Base-by-base conservation (phyloP, 495 filamentous ascomycete genomes). In the Penicillium coprophilum region DNA sequence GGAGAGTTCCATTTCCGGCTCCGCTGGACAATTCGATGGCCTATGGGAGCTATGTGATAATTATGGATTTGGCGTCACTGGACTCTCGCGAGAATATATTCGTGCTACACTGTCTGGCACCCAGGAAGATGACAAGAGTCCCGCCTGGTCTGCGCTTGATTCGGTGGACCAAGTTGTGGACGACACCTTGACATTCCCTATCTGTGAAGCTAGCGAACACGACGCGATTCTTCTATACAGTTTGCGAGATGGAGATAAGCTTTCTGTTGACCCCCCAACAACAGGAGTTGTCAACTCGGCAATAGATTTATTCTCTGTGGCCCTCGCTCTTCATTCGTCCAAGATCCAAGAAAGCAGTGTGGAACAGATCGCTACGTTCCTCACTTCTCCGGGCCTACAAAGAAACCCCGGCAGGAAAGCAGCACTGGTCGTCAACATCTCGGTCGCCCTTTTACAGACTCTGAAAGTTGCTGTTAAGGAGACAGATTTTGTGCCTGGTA, bases 41-140 rank as follows among this genome's bases (percentile, higher is more conserved):
- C 81, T 99, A 20, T 99, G 94, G 94, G 94, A 97, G 52, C 81
- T 95, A 38, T 90, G 86, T 13, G 94, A 99, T 67, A 97, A 97
- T 67, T 90, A 85, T 58, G 94, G 91, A 2, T 97, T 95, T 72
- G 94, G 94, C 1, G 85, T 97, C 17, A 94, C 90, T 13, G 89
- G 93, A 19, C 77, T 96, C 31, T 83, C 96, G 6, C 77, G 85
- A 24, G 89, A 91, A 2, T 90, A 94, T 67, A 82, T 87, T 52
- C 75, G 89, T 27, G 82, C 82, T 59, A 79, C 80, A 7, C 78
- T 95, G 53, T 83, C 87, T 23, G 87, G 89, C 38, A 85, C 91
- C 59, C 84, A 89, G 40, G 79, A 83, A 8, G 82, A 75, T 52
- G 71, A 84, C 8, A 63, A 73, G 32, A 76, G 82, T 23, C 73